Base-by-base conservation (phyloP, 2,329 filamentous ascomycete species). In the Teratosphaeriaceae sp. region DNA sequence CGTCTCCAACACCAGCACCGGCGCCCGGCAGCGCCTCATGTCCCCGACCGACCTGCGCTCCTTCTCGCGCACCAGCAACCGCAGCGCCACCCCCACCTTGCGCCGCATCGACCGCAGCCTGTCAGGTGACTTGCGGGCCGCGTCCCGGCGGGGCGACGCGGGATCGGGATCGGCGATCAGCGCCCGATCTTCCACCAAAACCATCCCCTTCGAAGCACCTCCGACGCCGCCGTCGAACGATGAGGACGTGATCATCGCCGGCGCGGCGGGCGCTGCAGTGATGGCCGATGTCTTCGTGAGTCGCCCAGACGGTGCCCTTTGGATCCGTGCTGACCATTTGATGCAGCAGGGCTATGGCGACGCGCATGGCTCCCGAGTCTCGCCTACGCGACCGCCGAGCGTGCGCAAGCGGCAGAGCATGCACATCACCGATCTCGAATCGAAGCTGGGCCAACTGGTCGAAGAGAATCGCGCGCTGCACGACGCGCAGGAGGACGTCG, bases 341-440 rank as follows among this genome's bases (percentile, higher is more conserved):
- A 42, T 54, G 18, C 71, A 96, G 89, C 88, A 95, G 78, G 90
- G 88, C 70, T 89, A 81, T 73, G 90, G 90, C 69, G 88, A 94
- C 70, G 87, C 85, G 67, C 86, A 85, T 62, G 82, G 82, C 63
- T 94, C 88, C 63, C 88, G 90, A 60, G 50, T 85, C 59, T 97
- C 92, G 59, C 92, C 92, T 43, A 94, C 88, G 55, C 82, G 90
- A 67, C 89, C 92, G 57, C 88, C 89, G 61, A 96, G 88, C 73
- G 85, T 98, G 78, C 89, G 90, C 57, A 89, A 90, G 63, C 86
- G 90, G 62, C 92, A 95, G 68, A 97, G 90, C 75, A 90, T 97
- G 82, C 90, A 97, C 69, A 81, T 97, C 48, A 69, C 77, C 61
- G 90, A 98, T 58, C 81, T 98, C 61, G 88, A 97, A 71, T 75